Percentiles rank a stretch among this genome's conserved stretches.
These are phyloP conservation scores for Brettanomyces bruxellensis DNA, from an alignment of 805 yeast species.

Conservation along the genomic window DNA sequence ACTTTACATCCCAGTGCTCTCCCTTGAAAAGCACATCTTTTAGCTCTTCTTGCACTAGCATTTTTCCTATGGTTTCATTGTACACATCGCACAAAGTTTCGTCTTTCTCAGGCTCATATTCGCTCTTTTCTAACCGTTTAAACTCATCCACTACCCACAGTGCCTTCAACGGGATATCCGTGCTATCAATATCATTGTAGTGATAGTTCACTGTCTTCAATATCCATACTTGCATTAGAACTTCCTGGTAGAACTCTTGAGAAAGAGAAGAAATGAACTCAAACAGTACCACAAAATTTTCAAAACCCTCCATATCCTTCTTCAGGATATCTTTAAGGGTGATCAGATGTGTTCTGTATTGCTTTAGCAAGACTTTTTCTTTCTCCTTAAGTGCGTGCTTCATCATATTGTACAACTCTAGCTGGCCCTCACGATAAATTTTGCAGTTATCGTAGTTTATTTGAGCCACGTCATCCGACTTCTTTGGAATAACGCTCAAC, in stretches of 20 bases:
- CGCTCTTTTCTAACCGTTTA: not conserved
- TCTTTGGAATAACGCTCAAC: constrained; percentile 8
- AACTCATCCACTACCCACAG: constrained; percentile 13
- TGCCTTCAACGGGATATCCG: not conserved
- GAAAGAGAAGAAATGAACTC: no score
- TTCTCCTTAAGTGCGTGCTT: constrained; percentile 30
- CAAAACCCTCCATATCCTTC: constrained; percentile 8
- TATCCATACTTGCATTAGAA: constrained; percentile 17
- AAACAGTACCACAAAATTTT: no score
- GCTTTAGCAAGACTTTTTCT: constrained; percentile 33
- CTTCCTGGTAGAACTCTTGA: no score
- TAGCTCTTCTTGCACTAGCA: not conserved
- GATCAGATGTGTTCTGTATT: constrained; percentile 16
- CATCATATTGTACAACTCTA: constrained; percentile 27
- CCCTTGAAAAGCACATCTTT: constrained; percentile 4
- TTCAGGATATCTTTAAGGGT: constrained; percentile 18
- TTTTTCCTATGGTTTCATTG: constrained; percentile 1
- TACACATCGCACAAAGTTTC: constrained; percentile 6
- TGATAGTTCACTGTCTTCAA: constrained; percentile 8
- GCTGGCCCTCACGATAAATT: constrained; percentile 34
- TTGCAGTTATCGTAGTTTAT: constrained; percentile 18
- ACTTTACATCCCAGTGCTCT: constrained; percentile 10
- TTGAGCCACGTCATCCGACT: constrained; percentile 1
- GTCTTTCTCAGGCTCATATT: constrained; percentile 1
- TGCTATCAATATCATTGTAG: not conserved